Conservation (phyloP, 2,329 filamentous ascomycete species). For the Hypocreales sp. region DNA sequence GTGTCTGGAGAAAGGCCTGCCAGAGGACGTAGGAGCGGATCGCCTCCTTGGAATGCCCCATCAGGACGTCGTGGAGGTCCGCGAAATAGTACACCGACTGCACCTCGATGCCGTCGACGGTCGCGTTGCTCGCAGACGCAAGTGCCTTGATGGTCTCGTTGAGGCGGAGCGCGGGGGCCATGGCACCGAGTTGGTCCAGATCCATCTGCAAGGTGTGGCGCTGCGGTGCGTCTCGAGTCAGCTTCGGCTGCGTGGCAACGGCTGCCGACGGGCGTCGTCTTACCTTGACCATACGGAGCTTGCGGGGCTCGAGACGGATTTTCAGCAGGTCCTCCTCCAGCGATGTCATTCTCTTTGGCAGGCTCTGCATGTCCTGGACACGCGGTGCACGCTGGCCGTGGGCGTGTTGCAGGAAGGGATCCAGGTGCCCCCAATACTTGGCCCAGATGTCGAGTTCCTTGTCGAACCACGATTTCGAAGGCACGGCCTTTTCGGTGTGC, state of each 20-base stretch:
- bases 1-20: conserved; percentile 7
- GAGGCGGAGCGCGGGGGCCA: neutral
- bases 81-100: too few relatives aligned
- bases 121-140: neutral
- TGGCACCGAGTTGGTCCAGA: neutral
- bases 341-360: neutral
- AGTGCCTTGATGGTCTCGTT: neutral
- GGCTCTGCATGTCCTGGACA: neutral
- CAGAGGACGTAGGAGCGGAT: conserved; percentile 5
- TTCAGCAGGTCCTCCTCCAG: neutral
- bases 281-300: neutral
- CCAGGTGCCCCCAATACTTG: too few relatives aligned
- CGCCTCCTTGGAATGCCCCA: neutral
- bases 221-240: neutral
- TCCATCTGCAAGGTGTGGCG: neutral
- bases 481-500: neutral
- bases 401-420: neutral
- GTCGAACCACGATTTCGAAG: too few relatives aligned
- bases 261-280: too few relatives aligned
- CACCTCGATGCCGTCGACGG: conserved; percentile 2
- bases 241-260: too few relatives aligned
- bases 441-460: too few relatives aligned
- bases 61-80: neutral
- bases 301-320: too few relatives aligned
- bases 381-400: neutral